Conservation (phyloP, 345 rosid species). For the Barbarea vulgaris region DNA sequence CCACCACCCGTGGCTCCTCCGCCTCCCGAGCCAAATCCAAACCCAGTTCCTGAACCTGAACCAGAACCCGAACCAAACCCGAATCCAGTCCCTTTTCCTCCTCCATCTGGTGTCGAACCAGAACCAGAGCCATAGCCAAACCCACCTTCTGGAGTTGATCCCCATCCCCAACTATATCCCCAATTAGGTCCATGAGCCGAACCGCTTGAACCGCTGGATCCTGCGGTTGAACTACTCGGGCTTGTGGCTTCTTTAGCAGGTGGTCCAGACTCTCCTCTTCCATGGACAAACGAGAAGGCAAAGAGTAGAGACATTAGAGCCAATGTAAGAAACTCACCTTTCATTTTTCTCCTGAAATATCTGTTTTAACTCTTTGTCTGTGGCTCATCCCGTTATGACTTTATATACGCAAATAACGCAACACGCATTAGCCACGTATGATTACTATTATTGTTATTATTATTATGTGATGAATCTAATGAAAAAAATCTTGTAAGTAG, state of each 20-base stretch:
- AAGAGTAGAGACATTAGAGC: slow-evolving; percentile 24
- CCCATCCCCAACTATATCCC: slow-evolving; percentile 89
- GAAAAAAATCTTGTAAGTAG: neutral
- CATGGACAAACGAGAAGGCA: slow-evolving; percentile 32
- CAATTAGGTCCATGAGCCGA: slow-evolving; percentile 79
- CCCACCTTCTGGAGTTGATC: slow-evolving; percentile 72
- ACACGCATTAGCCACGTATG: slow-evolving; percentile 35
- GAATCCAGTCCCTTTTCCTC: slow-evolving; percentile 65
- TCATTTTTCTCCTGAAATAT: slow-evolving; percentile 28
- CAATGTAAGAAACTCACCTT: slow-evolving; percentile 25
- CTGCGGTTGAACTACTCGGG: slow-evolving; percentile 25
- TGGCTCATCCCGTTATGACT: slow-evolving; percentile 23
- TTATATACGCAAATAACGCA: slow-evolving; percentile 31
- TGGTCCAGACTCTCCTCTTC: slow-evolving; percentile 27
- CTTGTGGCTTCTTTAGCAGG: slow-evolving; percentile 13
- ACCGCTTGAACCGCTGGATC: slow-evolving; percentile 35
- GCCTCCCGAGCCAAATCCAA: slow-evolving; percentile 67
- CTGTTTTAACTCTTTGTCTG: neutral
- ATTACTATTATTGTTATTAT: slow-evolving; percentile 2
- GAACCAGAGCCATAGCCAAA: slow-evolving; percentile 94
- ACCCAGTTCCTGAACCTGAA: slow-evolving; percentile 69
- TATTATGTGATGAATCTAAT: slow-evolving; percentile 22
- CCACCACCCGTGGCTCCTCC: slow-evolving; percentile 71
- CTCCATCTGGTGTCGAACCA: slow-evolving; percentile 69
- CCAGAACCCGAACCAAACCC: slow-evolving; percentile 74